Conservation (phyloP, 1,284 basidiomycete genomes). For the Golubevia sp. region DNA sequence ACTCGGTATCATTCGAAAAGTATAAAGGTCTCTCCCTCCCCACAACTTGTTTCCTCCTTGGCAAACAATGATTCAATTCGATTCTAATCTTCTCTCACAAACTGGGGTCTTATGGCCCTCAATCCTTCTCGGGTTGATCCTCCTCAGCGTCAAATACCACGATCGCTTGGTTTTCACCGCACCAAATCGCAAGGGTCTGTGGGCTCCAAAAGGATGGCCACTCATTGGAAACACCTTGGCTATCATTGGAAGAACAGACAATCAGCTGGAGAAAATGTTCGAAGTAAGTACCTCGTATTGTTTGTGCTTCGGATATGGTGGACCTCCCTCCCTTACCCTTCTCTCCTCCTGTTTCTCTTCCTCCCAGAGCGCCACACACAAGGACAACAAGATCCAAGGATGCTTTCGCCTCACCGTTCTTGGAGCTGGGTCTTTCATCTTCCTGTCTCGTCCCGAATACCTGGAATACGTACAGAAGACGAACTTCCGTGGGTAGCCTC, state of each 20-base stretch:
- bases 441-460: constrained; percentile 6
- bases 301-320: constrained; percentile 17
- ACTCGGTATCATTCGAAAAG: no score
- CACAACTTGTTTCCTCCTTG: no score
- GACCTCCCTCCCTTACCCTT: neutral
- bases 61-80: no score
- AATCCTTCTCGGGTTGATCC: constrained; percentile 6
- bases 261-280: constrained; percentile 19
- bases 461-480: constrained; percentile 28
- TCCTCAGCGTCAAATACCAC: constrained; percentile 28
- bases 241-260: constrained; percentile 23
- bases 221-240: constrained; percentile 23
- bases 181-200: constrained; percentile 22
- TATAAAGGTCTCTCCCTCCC: no score
- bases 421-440: neutral
- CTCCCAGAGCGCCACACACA: neutral
- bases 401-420: constrained; percentile 23
- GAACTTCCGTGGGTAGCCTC: no score
- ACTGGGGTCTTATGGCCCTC: neutral
- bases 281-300: constrained; percentile 14
- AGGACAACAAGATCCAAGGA: neutral
- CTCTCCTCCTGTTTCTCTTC: no score
- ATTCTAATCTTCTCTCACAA: neutral
- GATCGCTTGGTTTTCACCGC: constrained; percentile 26
- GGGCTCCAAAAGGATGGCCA: constrained; percentile 19